These are phyloP conservation scores for Mortierella sp. DNA, from an alignment of 371 early-diverging fungal species.

Conservation along the genomic window DNA sequence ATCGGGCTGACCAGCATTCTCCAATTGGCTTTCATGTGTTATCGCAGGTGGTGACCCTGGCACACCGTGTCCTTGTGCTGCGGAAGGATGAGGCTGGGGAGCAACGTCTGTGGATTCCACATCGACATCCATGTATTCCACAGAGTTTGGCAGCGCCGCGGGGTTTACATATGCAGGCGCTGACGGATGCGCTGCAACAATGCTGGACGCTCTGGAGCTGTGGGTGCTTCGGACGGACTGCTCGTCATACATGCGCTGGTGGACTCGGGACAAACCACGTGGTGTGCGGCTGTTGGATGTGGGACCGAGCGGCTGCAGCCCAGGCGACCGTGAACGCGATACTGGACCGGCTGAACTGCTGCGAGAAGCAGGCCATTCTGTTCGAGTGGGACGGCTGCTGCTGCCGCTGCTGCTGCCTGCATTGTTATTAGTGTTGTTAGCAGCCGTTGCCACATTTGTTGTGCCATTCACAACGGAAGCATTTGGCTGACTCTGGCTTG, in stretches of 20 bases:
- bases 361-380: constrained; percentile 23
- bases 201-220: constrained; percentile 44
- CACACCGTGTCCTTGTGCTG: background rate
- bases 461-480: background rate
- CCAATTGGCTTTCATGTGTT: background rate
- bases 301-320: constrained; percentile 3
- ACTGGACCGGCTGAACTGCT: background rate
- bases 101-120: constrained; percentile 17
- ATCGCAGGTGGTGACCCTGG: too few relatives aligned
- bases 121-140: constrained; percentile 45
- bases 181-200: constrained; percentile 21
- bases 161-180: background rate
- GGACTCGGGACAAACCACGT: constrained; percentile 39
- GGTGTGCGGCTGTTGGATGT: constrained; percentile 33
- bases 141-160: background rate
- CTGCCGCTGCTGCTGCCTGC: background rate
- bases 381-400: constrained; percentile 8
- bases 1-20: constrained; percentile 1
- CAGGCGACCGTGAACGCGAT: constrained; percentile 23
- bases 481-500: constrained; percentile 1
- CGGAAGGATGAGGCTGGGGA: constrained; percentile 11
- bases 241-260: constrained; percentile 51
- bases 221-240: constrained; percentile 40
- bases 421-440: background rate
- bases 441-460: background rate